These are phyloP conservation scores for Kockiozyma suomiensis DNA, from an alignment of 805 yeast species.

Conservation along the genomic window DNA sequence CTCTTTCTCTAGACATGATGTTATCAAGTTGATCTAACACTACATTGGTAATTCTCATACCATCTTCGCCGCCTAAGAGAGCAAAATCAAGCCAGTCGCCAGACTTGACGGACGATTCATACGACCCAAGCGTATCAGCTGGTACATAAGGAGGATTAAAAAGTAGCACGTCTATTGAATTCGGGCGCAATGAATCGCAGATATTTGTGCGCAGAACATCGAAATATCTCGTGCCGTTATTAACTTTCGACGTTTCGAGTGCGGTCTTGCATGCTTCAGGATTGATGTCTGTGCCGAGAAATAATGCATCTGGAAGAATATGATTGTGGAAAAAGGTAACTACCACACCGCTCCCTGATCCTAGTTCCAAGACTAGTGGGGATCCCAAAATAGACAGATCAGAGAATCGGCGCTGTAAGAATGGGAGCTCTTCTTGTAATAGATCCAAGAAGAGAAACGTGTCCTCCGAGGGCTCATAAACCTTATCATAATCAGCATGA, in stretches of 20 bases:
- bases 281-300: slow-evolving; percentile 76
- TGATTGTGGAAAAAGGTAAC: slow-evolving; percentile 70
- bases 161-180: slow-evolving; percentile 67
- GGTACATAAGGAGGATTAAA: slow-evolving; percentile 99
- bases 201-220: slow-evolving; percentile 63
- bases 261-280: slow-evolving; percentile 71
- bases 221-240: slow-evolving; percentile 40
- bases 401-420: slow-evolving; percentile 36
- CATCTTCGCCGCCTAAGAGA: slow-evolving; percentile 82
- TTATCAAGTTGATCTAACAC: slow-evolving; percentile 58
- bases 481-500: slow-evolving; percentile 63
- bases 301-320: slow-evolving; percentile 56
- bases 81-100: slow-evolving; percentile 86
- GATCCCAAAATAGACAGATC: slow-evolving; percentile 2
- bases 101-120: slow-evolving; percentile 55
- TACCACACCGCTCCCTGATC: slow-evolving; percentile 90
- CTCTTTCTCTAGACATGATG: slow-evolving; percentile 54
- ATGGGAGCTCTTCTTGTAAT: slow-evolving; percentile 61
- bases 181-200: slow-evolving; percentile 51
- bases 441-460: slow-evolving; percentile 81
- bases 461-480: slow-evolving; percentile 96
- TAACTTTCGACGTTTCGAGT: slow-evolving; percentile 47
- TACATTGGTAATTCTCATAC: slow-evolving; percentile 80
- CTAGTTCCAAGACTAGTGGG: slow-evolving; percentile 78
- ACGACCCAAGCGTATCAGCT: slow-evolving; percentile 66